These are phyloP conservation scores for Dendrobium chrysotoxum DNA, from an alignment of 106 monocot genomes.

Conservation along the genomic window DNA sequence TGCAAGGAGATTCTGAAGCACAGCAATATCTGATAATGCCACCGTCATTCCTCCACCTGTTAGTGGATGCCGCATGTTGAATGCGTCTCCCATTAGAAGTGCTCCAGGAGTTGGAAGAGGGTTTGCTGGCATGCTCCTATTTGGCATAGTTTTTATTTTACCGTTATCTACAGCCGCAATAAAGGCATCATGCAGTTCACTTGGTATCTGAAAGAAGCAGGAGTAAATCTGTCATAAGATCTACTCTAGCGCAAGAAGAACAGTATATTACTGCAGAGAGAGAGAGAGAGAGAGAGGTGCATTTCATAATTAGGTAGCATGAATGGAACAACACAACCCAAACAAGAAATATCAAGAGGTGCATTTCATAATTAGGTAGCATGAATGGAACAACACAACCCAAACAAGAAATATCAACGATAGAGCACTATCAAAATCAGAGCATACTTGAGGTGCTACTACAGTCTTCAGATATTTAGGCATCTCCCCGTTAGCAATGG, in stretches of 20 bases:
- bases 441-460: conserved; percentile 72
- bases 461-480: conserved; percentile 64
- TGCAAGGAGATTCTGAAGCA: conserved; percentile 69
- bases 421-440: background rate
- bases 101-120: conserved; percentile 87
- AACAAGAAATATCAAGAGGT: too few relatives aligned
- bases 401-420: too few relatives aligned
- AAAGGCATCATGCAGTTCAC: conserved; percentile 48
- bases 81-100: conserved; percentile 85
- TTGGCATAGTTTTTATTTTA: conserved; percentile 75
- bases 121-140: conserved; percentile 88
- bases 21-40: conserved; percentile 72
- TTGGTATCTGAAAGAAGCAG: conserved; percentile 42
- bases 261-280: too few relatives aligned
- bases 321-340: too few relatives aligned
- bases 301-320: too few relatives aligned
- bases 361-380: too few relatives aligned
- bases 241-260: too few relatives aligned
- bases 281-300: too few relatives aligned
- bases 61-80: conserved; percentile 95
- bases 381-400: too few relatives aligned
- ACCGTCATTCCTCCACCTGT: conserved; percentile 98
- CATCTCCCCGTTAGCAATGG: conserved; percentile 81
- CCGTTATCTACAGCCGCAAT: conserved; percentile 61
- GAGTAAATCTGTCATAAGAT: background rate